phyloP scores from a whole-genome alignment of 495 filamentous ascomycete genomes.

The Bryoglossum gracile region DNA sequence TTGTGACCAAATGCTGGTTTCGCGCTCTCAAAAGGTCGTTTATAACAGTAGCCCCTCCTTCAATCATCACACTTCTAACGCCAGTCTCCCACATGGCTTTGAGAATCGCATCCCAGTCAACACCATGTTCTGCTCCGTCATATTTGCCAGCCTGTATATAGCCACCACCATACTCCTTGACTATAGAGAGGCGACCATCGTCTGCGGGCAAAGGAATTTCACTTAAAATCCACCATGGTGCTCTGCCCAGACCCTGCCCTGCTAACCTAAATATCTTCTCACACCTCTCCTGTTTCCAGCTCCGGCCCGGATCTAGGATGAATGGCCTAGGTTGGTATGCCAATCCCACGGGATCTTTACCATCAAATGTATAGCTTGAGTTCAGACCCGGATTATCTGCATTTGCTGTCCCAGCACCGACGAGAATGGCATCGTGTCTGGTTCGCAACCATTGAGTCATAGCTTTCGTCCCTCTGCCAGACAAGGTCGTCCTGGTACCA shows the following conservation, averaged over 20 bases:
- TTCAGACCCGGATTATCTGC: constrained; percentile 83
- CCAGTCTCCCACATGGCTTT: constrained; percentile 7
- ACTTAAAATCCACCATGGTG: constrained; percentile 55
- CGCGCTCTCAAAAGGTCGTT: constrained; percentile 59
- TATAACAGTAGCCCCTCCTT: constrained; percentile 74
- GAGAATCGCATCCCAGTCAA: constrained; percentile 21
- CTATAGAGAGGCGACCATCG: constrained; percentile 26
- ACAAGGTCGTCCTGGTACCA: constrained; percentile 70
- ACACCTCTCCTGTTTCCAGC: constrained; percentile 47
- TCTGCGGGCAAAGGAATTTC: constrained; percentile 25
- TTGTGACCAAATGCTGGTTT: constrained; percentile 57
- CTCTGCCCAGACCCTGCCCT: constrained; percentile 57
- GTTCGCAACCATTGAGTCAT: constrained; percentile 89
- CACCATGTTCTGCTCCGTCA: constrained; percentile 6
- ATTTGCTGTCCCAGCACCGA: constrained; percentile 77
- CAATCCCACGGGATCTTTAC: constrained; percentile 33
- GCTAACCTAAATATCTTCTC: constrained; percentile 56
- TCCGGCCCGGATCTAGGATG: constrained; percentile 63
- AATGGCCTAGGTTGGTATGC: constrained; percentile 66
- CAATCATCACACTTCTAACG: constrained; percentile 77
- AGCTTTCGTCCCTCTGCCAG: constrained; percentile 71
- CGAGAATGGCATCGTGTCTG: constrained; percentile 73
- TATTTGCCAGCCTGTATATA: constrained; percentile 33
- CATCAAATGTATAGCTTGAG: constrained; percentile 56
- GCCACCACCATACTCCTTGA: constrained; percentile 24